phyloP scores from a whole-genome alignment of 805 yeast genomes.

The Cyberlindnera misumaiensis region DNA sequence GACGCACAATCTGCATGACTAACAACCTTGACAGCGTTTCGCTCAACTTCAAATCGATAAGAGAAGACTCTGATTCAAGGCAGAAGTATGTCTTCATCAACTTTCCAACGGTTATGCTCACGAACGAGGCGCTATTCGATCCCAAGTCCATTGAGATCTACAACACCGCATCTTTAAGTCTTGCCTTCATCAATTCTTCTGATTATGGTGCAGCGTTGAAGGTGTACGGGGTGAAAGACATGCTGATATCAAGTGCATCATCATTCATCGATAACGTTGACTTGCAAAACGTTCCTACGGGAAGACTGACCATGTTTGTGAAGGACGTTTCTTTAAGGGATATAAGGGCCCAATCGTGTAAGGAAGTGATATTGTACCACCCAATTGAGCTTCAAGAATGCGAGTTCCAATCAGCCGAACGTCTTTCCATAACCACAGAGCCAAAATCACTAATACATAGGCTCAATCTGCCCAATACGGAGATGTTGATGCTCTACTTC shows the following conservation, averaged over 20 bases:
- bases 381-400: constrained; percentile 1
- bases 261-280: constrained; percentile 5
- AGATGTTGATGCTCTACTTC: neutral
- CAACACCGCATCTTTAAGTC: neutral
- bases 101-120: constrained; percentile 3
- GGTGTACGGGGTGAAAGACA: neutral
- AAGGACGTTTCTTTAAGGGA: constrained; percentile 1
- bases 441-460: neutral
- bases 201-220: constrained; percentile 2
- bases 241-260: constrained; percentile 1
- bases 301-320: constrained; percentile 1
- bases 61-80: neutral
- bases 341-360: constrained; percentile 2
- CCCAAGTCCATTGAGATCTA: constrained; percentile 10
- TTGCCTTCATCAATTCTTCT: neutral
- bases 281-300: constrained; percentile 1
- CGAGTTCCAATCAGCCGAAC: neutral
- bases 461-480: constrained; percentile 3
- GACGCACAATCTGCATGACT: constrained; percentile 8
- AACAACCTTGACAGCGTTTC: constrained; percentile 7
- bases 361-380: constrained; percentile 1
- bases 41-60: constrained; percentile 2
- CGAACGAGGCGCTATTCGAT: constrained; percentile 5
- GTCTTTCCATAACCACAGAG: constrained; percentile 1
- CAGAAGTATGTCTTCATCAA: constrained; percentile 8